Base-by-base conservation (phyloP, 108 stramenopile species). In the Fragilariopsis cylindrus region DNA sequence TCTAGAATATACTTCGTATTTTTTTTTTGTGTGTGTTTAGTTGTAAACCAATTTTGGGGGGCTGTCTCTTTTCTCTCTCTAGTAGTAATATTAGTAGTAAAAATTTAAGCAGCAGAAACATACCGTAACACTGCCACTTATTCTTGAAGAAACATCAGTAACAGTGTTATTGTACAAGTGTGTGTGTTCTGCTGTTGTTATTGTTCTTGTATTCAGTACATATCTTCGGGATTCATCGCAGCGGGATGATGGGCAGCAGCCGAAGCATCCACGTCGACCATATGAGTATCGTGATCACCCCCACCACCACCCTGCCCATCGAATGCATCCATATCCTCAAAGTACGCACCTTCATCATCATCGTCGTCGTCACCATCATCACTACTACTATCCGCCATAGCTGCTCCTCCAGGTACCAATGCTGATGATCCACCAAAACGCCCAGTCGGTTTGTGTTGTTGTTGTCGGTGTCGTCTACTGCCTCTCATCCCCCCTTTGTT, bases 191-290 rank as follows among this genome's bases (percentile, higher is more conserved):
- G 30, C 30, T 30, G 30, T 30, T 30, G 0, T 30, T 30, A 30
- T 30, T 30, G 30, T 30, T 2, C 30, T 52, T 13, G 9, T 60
- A 12, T 30, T 71, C 48, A 85, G 58, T 81, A 78, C 68, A 85
- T 58, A 55, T 85, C 84, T 70, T 85, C 84, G 21, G 84, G 84
- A 70, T 85, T 85, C 57, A 48, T 56, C 0, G 69, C 79, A 7
- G 46, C 57, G 48, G 42, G 53, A 19, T 64, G 6, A 3, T 41
- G 62, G 3, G 62, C 52, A 55, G 41, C 40, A 13, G 5, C 16
- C 39, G 44, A 8, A 30, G 13, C 39, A 18, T 72, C 75, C 48
- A 66, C 77, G 68, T 81, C 84, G 8, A 70, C 54, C 74, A 75
- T 78, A 48, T 65, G 76, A 5, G 69, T 69, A 67, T 80, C 76